Evolutionary conservation across 2,329 filamentous ascomycete species (phyloP), one percentile per base, ranked within the genome.

Genomic region (Ascochyta fabae): DNA sequence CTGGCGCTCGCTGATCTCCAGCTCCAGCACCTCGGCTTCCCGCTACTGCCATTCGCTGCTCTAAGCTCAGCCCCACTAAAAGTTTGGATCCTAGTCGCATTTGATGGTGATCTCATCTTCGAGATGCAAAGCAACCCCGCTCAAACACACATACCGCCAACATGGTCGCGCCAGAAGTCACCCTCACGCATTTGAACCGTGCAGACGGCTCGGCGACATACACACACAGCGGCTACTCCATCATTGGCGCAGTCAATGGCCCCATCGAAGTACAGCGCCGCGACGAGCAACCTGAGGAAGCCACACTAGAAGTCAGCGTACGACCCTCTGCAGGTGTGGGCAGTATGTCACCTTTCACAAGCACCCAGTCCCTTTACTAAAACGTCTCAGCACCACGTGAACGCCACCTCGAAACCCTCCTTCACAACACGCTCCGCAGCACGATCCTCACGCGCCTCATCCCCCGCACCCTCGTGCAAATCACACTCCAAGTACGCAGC

Each of bases 241-340:
- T 98, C 61, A 85, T 96, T 49, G 90, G 89, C 52, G 88, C 91
- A 13, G 92, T 96, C 64, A 98, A 96, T 77, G 95, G 94, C 0
- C 95, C 95, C 15, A 86, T 98, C 64, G 95, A 99, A 79, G 91
- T 94, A 15, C 87, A 88, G 66, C 86, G 93, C 68, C 87, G 91
- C 68, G 94, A 99, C 72, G 92, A 98, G 75, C 86, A 95, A 64
- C 90, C 95, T 7, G 93, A 96, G 76, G 92, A 97, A 79, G 92
- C 94, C 26, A 86, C 89, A 45, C 82, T 99, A 62, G 95, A 98
- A 77, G 91, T 99, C 54, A 87, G 94, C 72, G 86, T 99, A 62
- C 87, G 95, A 74, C 94, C 94, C 44, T 88, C 90, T 33, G 87
- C 89, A 61, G 93, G 93, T 15, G 88, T 95, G 41, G 92, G 90